phyloP scores from a whole-genome alignment of 768 basidiomycete genomes.

The Termitomyces sp. region DNA sequence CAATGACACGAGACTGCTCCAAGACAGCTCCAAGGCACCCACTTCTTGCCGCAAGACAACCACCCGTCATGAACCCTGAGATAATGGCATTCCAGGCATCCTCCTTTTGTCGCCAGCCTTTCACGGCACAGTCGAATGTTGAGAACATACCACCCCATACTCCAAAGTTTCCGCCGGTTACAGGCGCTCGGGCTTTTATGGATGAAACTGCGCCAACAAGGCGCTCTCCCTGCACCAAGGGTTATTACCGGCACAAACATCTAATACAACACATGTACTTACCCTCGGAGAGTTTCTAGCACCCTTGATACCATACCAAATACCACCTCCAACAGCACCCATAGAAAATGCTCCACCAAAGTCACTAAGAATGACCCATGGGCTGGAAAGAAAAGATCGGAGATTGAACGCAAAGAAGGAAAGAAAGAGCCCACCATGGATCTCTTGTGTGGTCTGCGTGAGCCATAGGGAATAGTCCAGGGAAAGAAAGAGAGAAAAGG shows the following conservation, averaged over 20 bases:
- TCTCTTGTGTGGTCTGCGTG: conserved; percentile 93
- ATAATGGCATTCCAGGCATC: conserved; percentile 99
- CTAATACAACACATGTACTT: conserved; percentile 18
- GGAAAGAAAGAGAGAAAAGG: conserved; percentile 13
- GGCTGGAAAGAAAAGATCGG: conserved; percentile 43
- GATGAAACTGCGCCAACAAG: conserved; percentile 91
- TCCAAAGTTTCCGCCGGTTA: conserved; percentile 96
- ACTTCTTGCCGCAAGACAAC: conserved; percentile 93
- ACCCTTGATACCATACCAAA: conserved; percentile 99
- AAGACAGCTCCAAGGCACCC: conserved; percentile 30
- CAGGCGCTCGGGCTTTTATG: conserved; percentile 97
- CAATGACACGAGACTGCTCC: neutral
- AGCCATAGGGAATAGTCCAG: conserved; percentile 50
- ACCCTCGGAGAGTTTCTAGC: conserved; percentile 95
- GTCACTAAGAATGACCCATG: conserved; percentile 98
- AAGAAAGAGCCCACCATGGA: conserved; percentile 60
- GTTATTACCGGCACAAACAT: neutral
- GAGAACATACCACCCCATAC: conserved; percentile 99
- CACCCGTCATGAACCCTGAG: conserved; percentile 98
- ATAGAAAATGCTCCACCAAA: conserved; percentile 97
- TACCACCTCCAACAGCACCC: conserved; percentile 96
- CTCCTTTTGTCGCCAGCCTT: conserved; percentile 95
- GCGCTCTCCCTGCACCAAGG: conserved; percentile 73
- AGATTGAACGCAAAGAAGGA: neutral
- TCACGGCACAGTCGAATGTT: conserved; percentile 97